Evolutionary conservation across 1,139 yeast species (phyloP), one percentile per base, ranked within the genome.

Genomic region (Debaryomyces subglobosus): DNA sequence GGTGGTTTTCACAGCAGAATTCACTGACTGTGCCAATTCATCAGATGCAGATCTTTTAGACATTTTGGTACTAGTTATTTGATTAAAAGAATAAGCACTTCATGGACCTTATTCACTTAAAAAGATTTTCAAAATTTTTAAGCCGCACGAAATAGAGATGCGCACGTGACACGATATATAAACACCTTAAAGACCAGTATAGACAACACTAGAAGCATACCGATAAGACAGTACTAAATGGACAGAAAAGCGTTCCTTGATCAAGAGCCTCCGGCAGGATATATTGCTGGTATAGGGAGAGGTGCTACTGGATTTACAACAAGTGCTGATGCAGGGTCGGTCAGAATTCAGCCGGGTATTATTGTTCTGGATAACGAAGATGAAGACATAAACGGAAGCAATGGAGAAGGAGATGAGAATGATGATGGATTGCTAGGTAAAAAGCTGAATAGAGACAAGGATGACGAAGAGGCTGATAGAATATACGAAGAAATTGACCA

Each of bases 271-370:
- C 99, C 99, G 0, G 82, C 86, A 3, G 96, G 96, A 5, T 94
- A 94, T 63, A 81, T 91, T 35, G 88, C 98, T 1, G 99, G 99
- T 29, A 70, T 91, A 7, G 99, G 98, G 0, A 76, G 99, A 62
- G 99, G 99, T 15, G 99, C 98, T 1, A 82, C 89, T 0, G 98
- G 98, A 1, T 92, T 92, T 65, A 84, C 94, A 0, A 89, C 96
- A 0, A 79, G 90, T 51, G 88, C 94, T 2, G 96, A 87, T 55
- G 69, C 86, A n/a, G 88, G 86, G 1, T 72, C 78, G 2, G 74
- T 77, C 1, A 64, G 71, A 33, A 62, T 71, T 21, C 70, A 68
- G 35, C 72, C 75, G 7, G 76, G 71, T 21, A 68, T 65, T 39
- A 71, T 71, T 1, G 56, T 67, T 44, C 63, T 63, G 21, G 69